Percentiles rank a stretch among this genome's conserved stretches.
These are phyloP conservation scores for Mortierella sp. DNA, from an alignment of 371 early-diverging fungal species.

Conservation along the genomic window DNA sequence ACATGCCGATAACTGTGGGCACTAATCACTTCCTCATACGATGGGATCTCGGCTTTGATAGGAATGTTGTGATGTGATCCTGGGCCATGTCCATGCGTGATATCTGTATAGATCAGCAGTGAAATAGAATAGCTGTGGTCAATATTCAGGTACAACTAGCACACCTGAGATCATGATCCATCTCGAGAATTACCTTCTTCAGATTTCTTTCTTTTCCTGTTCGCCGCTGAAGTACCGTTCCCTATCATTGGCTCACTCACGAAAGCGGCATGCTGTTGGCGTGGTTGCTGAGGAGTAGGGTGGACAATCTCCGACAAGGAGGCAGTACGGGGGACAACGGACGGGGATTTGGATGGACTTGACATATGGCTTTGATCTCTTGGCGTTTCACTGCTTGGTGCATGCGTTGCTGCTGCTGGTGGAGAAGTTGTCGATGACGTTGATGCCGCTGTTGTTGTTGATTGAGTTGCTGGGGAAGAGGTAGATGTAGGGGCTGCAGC, in stretches of 20 bases:
- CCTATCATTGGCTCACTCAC: conserved; percentile 1
- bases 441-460: not conserved
- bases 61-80: conserved; percentile 13
- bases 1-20: conserved; percentile 5
- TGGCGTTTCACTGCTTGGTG: not conserved
- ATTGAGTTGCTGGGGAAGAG: not conserved
- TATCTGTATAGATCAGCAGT: not conserved
- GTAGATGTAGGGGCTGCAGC: not conserved
- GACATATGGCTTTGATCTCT: not conserved
- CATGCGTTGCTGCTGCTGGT: not conserved
- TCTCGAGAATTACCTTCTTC: conserved; percentile 13
- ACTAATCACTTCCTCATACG: conserved; percentile 5
- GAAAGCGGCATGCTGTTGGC: conserved; percentile 5
- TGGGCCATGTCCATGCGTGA: not conserved
- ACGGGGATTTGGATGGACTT: conserved; percentile 13
- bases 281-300: conserved; percentile 4
- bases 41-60: not conserved
- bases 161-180: not conserved
- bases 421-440: not conserved
- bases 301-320: conserved; percentile 14
- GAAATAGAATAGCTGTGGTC: too few relatives aligned
- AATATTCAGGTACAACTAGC: not conserved
- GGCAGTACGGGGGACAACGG: conserved; percentile 4
- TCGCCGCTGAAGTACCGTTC: not conserved
- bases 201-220: conserved; percentile 22